A percentile compares a stretch with the other conserved stretches of the same genome.
These are phyloP conservation scores for Ramaria rubella DNA, from an alignment of 768 basidiomycete species.

Conservation along the genomic window DNA sequence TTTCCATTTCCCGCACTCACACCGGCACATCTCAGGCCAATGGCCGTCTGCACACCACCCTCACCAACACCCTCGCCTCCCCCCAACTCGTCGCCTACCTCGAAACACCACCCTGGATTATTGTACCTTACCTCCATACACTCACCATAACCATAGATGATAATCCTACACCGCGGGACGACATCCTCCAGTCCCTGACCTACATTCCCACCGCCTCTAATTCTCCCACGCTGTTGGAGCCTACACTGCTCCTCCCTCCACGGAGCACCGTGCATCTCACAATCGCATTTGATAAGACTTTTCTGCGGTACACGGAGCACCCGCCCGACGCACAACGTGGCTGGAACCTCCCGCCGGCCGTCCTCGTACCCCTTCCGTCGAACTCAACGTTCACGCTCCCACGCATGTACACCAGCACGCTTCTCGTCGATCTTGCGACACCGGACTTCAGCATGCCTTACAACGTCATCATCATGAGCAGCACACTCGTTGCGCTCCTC, in stretches of 20 bases:
- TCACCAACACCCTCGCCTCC: conserved; percentile 52
- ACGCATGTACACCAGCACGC: conserved; percentile 69
- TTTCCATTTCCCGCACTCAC: conserved; percentile 64
- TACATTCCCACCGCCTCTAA: conserved; percentile 67
- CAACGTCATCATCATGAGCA: conserved; percentile 97
- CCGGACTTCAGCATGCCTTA: conserved; percentile 99
- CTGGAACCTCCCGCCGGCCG: conserved; percentile 85
- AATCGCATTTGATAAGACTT: conserved; percentile 75
- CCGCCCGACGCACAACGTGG: conserved; percentile 93
- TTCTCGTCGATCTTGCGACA: conserved; percentile 91
- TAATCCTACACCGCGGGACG: conserved; percentile 39
- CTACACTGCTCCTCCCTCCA: conserved; percentile 63
- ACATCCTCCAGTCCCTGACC: conserved; percentile 54
- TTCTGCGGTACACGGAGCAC: conserved; percentile 91
- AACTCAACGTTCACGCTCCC: not conserved
- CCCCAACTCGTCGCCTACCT: conserved; percentile 58
- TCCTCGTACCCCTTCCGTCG: conserved; percentile 43
- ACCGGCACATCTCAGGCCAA: conserved; percentile 69
- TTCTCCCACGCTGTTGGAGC: conserved; percentile 73
- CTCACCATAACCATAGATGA: conserved; percentile 48
- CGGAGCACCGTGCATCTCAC: conserved; percentile 54
- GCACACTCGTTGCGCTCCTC: conserved; percentile 83
- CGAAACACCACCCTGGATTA: conserved; percentile 91
- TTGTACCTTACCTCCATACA: conserved; percentile 84
- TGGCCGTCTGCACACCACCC: conserved; percentile 60